These are phyloP conservation scores for Cnidoscolus chayamansa DNA, from an alignment of 441 rosid species.

Conservation along the genomic window DNA sequence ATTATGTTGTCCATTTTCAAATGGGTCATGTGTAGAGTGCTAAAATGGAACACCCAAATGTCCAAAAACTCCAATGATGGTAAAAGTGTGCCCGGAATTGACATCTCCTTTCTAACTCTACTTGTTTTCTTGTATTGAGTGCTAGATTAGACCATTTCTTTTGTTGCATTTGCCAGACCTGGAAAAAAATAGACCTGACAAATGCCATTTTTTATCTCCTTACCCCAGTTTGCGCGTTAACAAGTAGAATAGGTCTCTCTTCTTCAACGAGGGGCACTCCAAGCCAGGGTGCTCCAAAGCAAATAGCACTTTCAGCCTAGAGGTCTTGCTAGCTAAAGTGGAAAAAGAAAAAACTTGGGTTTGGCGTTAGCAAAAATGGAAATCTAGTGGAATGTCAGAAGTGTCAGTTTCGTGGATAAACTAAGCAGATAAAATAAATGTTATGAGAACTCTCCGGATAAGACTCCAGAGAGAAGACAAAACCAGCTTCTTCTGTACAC, in stretches of 20 bases:
- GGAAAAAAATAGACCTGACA: constrained; percentile 23
- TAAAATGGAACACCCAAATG: neutral
- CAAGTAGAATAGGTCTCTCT: constrained; percentile 6
- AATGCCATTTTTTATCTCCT: neutral
- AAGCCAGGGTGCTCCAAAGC: constrained; percentile 17
- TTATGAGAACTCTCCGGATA: constrained; percentile 13
- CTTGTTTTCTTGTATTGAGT: constrained; percentile 36
- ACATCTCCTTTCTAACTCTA: constrained; percentile 27
- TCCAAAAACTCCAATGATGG: constrained; percentile 17
- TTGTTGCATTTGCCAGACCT: constrained; percentile 22
- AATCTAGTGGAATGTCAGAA: constrained; percentile 56
- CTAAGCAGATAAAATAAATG: constrained; percentile 3
- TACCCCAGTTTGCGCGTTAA: constrained; percentile 8
- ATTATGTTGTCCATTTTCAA: constrained; percentile 10
- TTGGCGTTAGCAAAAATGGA: constrained; percentile 31
- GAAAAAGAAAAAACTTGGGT: constrained; percentile 10
- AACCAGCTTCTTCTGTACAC: constrained; percentile 14
- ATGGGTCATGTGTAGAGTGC: neutral
- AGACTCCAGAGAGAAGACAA: constrained; percentile 32
- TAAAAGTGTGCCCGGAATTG: constrained; percentile 22
- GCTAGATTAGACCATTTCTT: constrained; percentile 36
- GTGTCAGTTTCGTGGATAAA: constrained; percentile 33
- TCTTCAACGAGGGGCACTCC: constrained; percentile 13
- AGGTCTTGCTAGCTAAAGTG: neutral
- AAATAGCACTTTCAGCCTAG: neutral